These are phyloP conservation scores for Aegilops sharonensis DNA, from an alignment of 176 grass and related monocot genomes.

Conservation along the genomic window DNA sequence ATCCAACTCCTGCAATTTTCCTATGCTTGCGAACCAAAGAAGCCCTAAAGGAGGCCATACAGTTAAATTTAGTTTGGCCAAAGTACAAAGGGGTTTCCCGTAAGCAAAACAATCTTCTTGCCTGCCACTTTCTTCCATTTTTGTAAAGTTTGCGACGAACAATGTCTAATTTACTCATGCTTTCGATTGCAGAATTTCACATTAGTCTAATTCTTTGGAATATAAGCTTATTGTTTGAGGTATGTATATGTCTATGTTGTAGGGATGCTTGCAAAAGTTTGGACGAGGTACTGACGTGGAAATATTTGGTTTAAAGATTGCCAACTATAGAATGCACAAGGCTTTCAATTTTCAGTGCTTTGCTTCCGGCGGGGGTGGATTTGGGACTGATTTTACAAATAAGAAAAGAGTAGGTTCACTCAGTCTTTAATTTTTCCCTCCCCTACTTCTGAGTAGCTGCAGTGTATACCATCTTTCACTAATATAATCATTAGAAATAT, in stretches of 20 bases:
- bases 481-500: background rate
- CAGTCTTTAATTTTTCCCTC: background rate
- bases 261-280: slow-evolving; percentile 30
- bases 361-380: slow-evolving; percentile 29
- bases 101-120: background rate
- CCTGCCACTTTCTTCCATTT: background rate
- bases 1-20: background rate
- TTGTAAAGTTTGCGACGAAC: background rate
- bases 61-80: background rate
- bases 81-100: background rate
- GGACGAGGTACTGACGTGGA: background rate
- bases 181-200: background rate
- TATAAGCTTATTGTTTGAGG: background rate
- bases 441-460: background rate
- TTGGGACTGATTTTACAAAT: slow-evolving; percentile 20
- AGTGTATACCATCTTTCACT: background rate
- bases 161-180: background rate
- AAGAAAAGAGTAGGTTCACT: slow-evolving; percentile 40
- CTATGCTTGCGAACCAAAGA: background rate
- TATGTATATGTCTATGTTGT: background rate
- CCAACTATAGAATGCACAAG: background rate
- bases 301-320: slow-evolving; percentile 9
- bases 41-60: background rate
- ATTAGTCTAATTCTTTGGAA: background rate
- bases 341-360: slow-evolving; percentile 24